These are phyloP conservation scores for Cymbopogon flexuosus DNA, from an alignment of 202 grass and related monocot genomes.

Conservation along the genomic window DNA sequence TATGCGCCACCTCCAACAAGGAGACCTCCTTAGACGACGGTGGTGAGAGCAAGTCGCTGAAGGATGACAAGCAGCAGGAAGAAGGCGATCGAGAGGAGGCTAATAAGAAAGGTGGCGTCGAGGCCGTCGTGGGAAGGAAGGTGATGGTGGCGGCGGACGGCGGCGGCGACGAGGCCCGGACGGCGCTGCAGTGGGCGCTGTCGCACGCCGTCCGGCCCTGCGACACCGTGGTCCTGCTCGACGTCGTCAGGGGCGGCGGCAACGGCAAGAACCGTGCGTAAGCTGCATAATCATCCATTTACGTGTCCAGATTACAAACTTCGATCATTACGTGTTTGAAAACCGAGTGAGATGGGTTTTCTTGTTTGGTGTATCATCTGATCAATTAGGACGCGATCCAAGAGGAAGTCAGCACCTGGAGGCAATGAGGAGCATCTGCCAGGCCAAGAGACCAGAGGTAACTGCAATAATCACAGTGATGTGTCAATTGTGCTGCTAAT, in stretches of 20 bases:
- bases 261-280: slow-evolving; percentile 29
- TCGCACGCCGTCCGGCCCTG: slow-evolving; percentile 53
- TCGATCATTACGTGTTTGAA: not conserved
- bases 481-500: not conserved
- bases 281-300: not conserved
- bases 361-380: not conserved
- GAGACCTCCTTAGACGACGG: not conserved
- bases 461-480: not conserved
- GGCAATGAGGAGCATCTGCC: slow-evolving; percentile 71
- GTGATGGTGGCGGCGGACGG: slow-evolving; percentile 62
- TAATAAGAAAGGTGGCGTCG: not conserved
- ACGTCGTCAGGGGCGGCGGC: slow-evolving; percentile 31
- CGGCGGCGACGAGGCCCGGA: slow-evolving; percentile 46
- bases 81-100: not conserved
- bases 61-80: not conserved
- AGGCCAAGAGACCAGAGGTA: slow-evolving; percentile 75
- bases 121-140: slow-evolving; percentile 39
- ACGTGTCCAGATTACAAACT: not conserved
- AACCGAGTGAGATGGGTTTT: not conserved
- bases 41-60: not conserved
- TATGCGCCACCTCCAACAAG: slow-evolving; percentile 17
- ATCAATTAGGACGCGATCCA: slow-evolving; percentile 35
- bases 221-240: slow-evolving; percentile 65
- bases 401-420: slow-evolving; percentile 48
- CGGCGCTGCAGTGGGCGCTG: slow-evolving; percentile 69